Evolutionary conservation across 306 rosid species (phyloP).

Genomic region (Casuarina cunninghamiana): DNA sequence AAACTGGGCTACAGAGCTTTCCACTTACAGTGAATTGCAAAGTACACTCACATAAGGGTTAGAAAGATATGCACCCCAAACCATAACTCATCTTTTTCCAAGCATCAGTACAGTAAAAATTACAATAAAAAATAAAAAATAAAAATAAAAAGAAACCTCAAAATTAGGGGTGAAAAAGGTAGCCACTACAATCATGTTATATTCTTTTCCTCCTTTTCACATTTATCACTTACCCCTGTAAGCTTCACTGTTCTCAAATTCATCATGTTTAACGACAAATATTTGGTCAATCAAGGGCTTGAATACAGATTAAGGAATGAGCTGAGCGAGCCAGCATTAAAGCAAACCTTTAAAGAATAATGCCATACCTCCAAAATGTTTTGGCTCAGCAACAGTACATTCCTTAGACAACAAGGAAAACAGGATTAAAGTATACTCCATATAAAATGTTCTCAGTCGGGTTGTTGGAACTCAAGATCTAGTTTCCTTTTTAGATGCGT

Average conservation of each 20-base stretch:
- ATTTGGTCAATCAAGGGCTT: constrained; percentile 30
- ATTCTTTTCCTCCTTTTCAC: background rate
- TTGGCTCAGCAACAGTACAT: constrained; percentile 15
- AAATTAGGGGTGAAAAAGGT: constrained; percentile 1
- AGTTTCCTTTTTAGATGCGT: constrained; percentile 87
- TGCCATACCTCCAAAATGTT: constrained; percentile 24
- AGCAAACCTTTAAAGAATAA: constrained; percentile 18
- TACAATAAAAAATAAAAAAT: too few relatives aligned
- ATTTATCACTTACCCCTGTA: constrained; percentile 29
- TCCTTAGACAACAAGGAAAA: constrained; percentile 5
- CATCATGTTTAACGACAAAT: background rate
- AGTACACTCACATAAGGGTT: constrained; percentile 26
- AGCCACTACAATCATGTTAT: background rate
- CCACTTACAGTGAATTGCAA: background rate
- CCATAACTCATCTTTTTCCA: constrained; percentile 15
- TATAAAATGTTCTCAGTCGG: constrained; percentile 44
- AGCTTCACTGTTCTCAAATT: constrained; percentile 20
- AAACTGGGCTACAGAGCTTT: background rate
- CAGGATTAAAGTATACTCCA: constrained; percentile 18
- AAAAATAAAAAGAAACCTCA: constrained; percentile 32
- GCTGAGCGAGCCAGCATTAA: constrained; percentile 8
- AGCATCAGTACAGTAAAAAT: constrained; percentile 18
- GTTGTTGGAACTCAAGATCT: constrained; percentile 87
- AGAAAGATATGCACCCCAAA: constrained; percentile 20
- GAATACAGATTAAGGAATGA: constrained; percentile 22